Conservation (phyloP, 164 flowering plant species). For the Berberis vulgaris region DNA sequence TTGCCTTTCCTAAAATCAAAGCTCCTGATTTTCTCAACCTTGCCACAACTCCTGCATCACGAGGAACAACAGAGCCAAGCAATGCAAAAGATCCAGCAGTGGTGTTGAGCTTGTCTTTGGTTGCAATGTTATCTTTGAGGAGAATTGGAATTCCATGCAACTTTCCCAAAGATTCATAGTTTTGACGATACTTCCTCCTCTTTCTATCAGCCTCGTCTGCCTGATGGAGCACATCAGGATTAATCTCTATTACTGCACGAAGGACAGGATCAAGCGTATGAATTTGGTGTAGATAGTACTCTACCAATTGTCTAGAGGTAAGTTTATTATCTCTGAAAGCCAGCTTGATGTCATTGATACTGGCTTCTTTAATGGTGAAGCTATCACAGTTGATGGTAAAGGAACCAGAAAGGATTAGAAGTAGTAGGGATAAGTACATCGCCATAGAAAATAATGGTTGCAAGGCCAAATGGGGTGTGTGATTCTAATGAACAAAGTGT, state of each 20-base stretch:
- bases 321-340: slow-evolving; percentile 30
- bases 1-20: slow-evolving; percentile 33
- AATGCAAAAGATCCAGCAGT: slow-evolving; percentile 37
- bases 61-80: slow-evolving; percentile 20
- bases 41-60: slow-evolving; percentile 28
- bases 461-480: too few relatives aligned
- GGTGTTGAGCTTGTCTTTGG: slow-evolving; percentile 28
- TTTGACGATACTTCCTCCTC: not conserved
- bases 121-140: slow-evolving; percentile 31
- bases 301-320: slow-evolving; percentile 35
- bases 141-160: slow-evolving; percentile 50
- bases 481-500: too few relatives aligned
- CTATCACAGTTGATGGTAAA: too few relatives aligned
- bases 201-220: slow-evolving; percentile 7
- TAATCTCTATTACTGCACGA: slow-evolving; percentile 1
- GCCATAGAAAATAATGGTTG: too few relatives aligned
- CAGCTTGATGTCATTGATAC: slow-evolving; percentile 19
- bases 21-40: slow-evolving; percentile 30
- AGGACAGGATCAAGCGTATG: slow-evolving; percentile 18
- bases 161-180: not conserved
- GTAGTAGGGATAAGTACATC: too few relatives aligned
- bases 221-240: not conserved
- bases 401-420: too few relatives aligned
- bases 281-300: slow-evolving; percentile 32
- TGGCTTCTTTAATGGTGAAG: slow-evolving; percentile 17